Conservation (phyloP, 2,329 filamentous ascomycete genomes). For the Meredithiella fracta region DNA sequence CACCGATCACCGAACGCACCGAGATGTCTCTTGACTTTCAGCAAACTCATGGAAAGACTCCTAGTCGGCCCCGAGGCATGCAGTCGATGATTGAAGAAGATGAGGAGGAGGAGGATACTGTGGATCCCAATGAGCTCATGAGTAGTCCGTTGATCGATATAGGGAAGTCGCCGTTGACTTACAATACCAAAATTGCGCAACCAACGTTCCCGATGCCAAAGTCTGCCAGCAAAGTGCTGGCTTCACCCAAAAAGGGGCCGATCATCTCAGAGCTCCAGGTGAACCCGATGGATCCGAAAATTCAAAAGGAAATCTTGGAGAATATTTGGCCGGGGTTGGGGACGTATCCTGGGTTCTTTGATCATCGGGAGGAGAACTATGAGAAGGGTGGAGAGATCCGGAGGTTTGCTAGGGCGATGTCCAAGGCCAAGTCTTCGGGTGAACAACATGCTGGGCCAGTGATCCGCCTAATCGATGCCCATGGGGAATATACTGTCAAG, state of each 20-base stretch:
- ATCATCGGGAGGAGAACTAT: conserved; percentile 47
- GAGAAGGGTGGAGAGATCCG: conserved; percentile 61
- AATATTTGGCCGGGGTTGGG: conserved; percentile 56
- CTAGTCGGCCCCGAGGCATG: conserved; percentile 39
- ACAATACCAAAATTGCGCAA: conserved; percentile 26
- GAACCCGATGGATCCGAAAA: conserved; percentile 68
- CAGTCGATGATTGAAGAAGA: conserved; percentile 17
- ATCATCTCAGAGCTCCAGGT: conserved; percentile 72
- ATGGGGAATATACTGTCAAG: conserved; percentile 58
- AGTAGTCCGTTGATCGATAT: conserved; percentile 64
- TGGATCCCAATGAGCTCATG: conserved; percentile 14
- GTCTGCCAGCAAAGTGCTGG: conserved; percentile 20
- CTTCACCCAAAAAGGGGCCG: conserved; percentile 38
- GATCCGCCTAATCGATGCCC: conserved; percentile 49
- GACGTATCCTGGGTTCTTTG: conserved; percentile 64
- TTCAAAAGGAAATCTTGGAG: conserved; percentile 59
- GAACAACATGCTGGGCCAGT: conserved; percentile 47
- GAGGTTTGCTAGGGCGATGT: conserved; percentile 56
- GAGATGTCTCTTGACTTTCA: conserved; percentile 62
- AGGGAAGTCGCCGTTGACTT: conserved; percentile 30
- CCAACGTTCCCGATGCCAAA: conserved; percentile 15
- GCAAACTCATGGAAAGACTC: conserved; percentile 55
- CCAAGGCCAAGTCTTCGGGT: conserved; percentile 39
- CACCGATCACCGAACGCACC: conserved; percentile 88
- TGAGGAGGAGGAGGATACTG: conserved; percentile 18